A percentile compares a stretch with the other conserved stretches of the same genome.
Evolutionary conservation across 257 asterid genomes (phyloP).

Genomic region (Salvia hispanica): DNA sequence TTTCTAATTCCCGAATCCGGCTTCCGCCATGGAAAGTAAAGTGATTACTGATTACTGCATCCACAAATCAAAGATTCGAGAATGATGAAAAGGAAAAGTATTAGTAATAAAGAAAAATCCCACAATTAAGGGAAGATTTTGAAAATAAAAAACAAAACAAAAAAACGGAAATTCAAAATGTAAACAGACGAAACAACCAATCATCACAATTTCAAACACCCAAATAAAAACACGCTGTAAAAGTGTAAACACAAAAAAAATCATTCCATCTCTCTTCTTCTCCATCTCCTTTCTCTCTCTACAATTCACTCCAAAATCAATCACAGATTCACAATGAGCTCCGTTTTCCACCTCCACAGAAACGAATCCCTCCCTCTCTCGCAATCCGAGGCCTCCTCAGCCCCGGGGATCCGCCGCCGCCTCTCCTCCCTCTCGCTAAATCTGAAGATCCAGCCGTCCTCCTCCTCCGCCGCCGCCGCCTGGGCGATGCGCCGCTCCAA

Average conservation of each 20-base stretch:
- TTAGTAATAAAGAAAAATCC: conserved; percentile 1
- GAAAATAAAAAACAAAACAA: not conserved
- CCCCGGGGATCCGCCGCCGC: conserved; percentile 54
- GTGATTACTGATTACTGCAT: not conserved
- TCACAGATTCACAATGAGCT: conserved; percentile 37
- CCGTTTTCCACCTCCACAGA: conserved; percentile 53
- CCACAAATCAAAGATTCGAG: not conserved
- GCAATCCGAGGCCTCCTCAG: conserved; percentile 21
- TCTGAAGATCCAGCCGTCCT: conserved; percentile 53
- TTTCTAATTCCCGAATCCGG: too few relatives aligned
- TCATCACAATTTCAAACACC: not conserved
- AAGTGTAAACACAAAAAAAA: too few relatives aligned
- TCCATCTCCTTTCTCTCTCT: not conserved
- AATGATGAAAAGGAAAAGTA: not conserved
- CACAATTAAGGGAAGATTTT: conserved; percentile 10
- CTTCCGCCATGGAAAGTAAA: too few relatives aligned
- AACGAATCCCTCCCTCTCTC: conserved; percentile 66
- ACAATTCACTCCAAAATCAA: too few relatives aligned
- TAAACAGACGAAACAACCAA: too few relatives aligned
- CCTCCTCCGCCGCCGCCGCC: conserved; percentile 35
- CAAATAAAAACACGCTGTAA: too few relatives aligned
- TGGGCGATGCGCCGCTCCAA: conserved; percentile 68
- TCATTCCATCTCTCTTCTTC: too few relatives aligned
- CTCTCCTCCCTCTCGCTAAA: conserved; percentile 60
- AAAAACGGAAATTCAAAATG: not conserved